Base-by-base conservation (phyloP, 805 yeast genomes). In the Saturnispora kantuleensis region DNA sequence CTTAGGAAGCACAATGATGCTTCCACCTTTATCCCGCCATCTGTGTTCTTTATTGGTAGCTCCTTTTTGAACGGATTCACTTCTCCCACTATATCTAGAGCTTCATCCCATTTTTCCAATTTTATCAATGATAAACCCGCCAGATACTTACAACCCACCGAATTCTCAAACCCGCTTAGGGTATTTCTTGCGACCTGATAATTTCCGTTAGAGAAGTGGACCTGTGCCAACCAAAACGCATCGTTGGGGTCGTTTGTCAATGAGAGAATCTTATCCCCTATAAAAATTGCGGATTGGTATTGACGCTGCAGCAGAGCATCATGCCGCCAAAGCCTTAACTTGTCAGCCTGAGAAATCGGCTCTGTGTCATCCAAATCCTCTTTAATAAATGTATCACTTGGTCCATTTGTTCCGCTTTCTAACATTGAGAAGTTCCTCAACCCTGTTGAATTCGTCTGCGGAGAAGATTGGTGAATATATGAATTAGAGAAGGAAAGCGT, bases 181-280 rank as follows among this genome's bases (percentile, higher is more conserved):
- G 89, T 62, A 50, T 79, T 80, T 42, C 87, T 74, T 2, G 95
- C 96, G 31, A 96, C 69, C 35, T 81, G 72, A 61, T 77, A 88
- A 56, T 84, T 77, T 10, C 90, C 90, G 45, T 77, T 77, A 45
- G 79, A 69, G 60, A 78, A 86, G 59, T 83, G 79, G 4, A 84
- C 95, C 65, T 90, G 96, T 0, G 96, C 96, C 29, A 90, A 69
- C 96, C 97, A 89, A 62, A 87, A 90, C 10, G 96, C 96, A 59
- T 90, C 97, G 56, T 82, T 85, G 11, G 96, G 84, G 57, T 89
- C 96, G 47, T 73, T 72, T 0, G 97, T 88, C 48, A 93, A 65
- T 1, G 88, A 76, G 35, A 86, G 71, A 7, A 93, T 85, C 55
- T 89, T 90, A 64, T 93, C 96, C 12, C 96, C 97, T 26, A 93